Percentiles rank a stretch among this genome's conserved stretches.
Conservation (phyloP, 2,329 filamentous ascomycete species). For the Alternaria angustiovoidea region DNA sequence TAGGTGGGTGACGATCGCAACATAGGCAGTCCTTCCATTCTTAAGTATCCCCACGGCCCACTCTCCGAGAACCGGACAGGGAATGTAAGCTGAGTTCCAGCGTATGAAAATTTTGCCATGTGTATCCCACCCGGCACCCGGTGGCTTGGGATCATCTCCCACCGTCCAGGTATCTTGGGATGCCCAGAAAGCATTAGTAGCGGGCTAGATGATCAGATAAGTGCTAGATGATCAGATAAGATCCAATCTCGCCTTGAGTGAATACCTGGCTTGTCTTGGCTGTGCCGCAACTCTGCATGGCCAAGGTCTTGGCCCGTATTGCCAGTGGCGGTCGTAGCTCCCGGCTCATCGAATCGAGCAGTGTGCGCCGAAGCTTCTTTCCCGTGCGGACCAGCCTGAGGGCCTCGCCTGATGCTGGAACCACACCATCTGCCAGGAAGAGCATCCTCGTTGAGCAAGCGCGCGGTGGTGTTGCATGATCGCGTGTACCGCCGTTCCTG, state of each 20-base stretch:
- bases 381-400: slow-evolving; percentile 1
- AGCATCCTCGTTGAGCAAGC: slow-evolving; percentile 1
- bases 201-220: slow-evolving; percentile 44
- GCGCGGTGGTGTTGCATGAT: slow-evolving; percentile 7
- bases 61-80: slow-evolving; percentile 36
- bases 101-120: slow-evolving; percentile 29
- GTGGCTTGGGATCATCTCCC: slow-evolving; percentile 33
- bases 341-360: slow-evolving; percentile 20
- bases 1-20: slow-evolving; percentile 17
- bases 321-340: slow-evolving; percentile 15
- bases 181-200: slow-evolving; percentile 24
- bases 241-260: slow-evolving; percentile 26
- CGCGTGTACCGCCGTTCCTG: slow-evolving; percentile 1
- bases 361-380: slow-evolving; percentile 17
- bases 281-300: slow-evolving; percentile 14
- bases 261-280: slow-evolving; percentile 11
- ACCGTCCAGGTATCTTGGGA: slow-evolving; percentile 22
- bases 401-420: slow-evolving; percentile 8
- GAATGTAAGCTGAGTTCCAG: slow-evolving; percentile 20
- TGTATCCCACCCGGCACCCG: slow-evolving; percentile 28
- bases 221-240: slow-evolving; percentile 40
- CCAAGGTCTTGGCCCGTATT: slow-evolving; percentile 26
- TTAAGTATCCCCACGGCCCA: slow-evolving; percentile 25
- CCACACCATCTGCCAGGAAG: background rate
- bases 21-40: slow-evolving; percentile 21